These are phyloP conservation scores for Neoconidiobolus thromboides DNA, from an alignment of 371 early-diverging fungal genomes.

Conservation along the genomic window DNA sequence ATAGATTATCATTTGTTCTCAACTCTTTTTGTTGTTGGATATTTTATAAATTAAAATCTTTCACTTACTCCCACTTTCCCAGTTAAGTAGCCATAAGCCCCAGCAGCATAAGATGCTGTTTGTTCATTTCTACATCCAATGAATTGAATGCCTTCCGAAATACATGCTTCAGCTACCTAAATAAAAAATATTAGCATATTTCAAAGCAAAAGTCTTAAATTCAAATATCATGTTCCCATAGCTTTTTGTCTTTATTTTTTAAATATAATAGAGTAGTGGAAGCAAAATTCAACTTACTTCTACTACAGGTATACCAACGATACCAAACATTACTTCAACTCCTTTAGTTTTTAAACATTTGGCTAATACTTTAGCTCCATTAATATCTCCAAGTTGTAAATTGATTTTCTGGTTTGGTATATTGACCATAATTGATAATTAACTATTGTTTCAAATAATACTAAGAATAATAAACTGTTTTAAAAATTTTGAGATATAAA, in stretches of 20 bases:
- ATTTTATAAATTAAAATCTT: not conserved
- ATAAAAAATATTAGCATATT: not conserved
- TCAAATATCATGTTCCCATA: not conserved
- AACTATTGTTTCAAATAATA: no score
- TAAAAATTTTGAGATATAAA: no score
- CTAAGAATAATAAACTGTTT: no score
- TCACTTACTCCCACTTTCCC: constrained; percentile 35
- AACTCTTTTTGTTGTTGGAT: no score
- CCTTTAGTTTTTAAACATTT: constrained; percentile 31
- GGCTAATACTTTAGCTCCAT: constrained; percentile 44
- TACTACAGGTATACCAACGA: constrained; percentile 70
- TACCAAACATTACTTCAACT: constrained; percentile 51
- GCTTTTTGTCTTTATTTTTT: not conserved
- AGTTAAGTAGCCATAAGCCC: constrained; percentile 40
- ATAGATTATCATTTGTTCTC: no score
- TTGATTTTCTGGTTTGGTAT: no score
- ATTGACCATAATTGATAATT: no score
- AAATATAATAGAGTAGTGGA: not conserved
- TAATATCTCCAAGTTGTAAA: not conserved
- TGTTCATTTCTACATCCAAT: constrained; percentile 62
- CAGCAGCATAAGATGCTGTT: constrained; percentile 58
- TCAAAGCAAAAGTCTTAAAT: not conserved
- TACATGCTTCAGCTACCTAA: constrained; percentile 12
- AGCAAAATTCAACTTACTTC: constrained; percentile 14
- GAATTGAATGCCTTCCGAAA: constrained; percentile 42